Evolutionary conservation across 1,139 yeast genomes (phyloP).

Genomic region (Lodderomyces jiufengensis): DNA sequence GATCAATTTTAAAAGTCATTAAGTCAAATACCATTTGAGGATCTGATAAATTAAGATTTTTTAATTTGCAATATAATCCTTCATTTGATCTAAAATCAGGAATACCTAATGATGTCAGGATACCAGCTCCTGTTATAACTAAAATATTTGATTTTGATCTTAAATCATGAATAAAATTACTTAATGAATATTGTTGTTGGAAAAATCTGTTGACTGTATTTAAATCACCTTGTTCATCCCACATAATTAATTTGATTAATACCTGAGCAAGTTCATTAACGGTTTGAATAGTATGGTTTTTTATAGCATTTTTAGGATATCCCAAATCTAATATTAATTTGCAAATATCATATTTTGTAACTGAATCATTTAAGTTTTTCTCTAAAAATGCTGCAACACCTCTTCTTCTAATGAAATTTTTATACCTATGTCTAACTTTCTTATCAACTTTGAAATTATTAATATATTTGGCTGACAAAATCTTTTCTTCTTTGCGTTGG

Average conservation of each 20-base stretch:
- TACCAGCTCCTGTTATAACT: slow-evolving; percentile 92
- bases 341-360: slow-evolving; percentile 47
- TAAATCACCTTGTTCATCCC: slow-evolving; percentile 8
- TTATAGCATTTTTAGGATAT: slow-evolving; percentile 16
- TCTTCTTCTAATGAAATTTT: slow-evolving; percentile 49
- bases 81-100: slow-evolving; percentile 90
- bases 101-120: slow-evolving; percentile 83
- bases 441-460: slow-evolving; percentile 7
- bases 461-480: neutral
- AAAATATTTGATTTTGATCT: slow-evolving; percentile 41
- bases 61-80: slow-evolving; percentile 74
- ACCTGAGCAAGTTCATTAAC: slow-evolving; percentile 15
- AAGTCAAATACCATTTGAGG: slow-evolving; percentile 92
- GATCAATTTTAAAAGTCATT: slow-evolving; percentile 68
- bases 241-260: slow-evolving; percentile 17
- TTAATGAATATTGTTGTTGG: slow-evolving; percentile 4
- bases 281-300: slow-evolving; percentile 9
- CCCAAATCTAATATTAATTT: slow-evolving; percentile 46
- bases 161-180: slow-evolving; percentile 8
- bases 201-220: slow-evolving; percentile 1
- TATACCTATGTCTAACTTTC: slow-evolving; percentile 15
- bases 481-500: too few relatives aligned
- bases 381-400: slow-evolving; percentile 56
- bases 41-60: slow-evolving; percentile 68
- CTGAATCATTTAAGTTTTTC: slow-evolving; percentile 49